Conservation (phyloP, 805 yeast species). For the Lipomyces japonicus region DNA sequence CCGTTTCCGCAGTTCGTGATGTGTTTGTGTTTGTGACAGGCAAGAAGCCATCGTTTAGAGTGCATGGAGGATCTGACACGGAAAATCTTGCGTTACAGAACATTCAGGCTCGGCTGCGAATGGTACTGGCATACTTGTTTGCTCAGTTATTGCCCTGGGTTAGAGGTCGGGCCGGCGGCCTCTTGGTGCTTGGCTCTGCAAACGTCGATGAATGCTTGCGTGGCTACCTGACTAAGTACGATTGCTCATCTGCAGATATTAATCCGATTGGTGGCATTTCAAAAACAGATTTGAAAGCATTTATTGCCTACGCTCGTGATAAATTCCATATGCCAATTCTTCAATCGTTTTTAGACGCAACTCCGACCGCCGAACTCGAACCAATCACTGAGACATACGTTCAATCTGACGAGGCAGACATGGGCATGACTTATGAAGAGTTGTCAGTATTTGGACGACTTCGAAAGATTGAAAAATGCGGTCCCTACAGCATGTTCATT, state of each 20-base stretch:
- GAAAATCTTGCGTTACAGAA: constrained; percentile 95
- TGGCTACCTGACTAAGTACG: constrained; percentile 94
- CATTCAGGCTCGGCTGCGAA: constrained; percentile 91
- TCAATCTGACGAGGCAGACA: constrained; percentile 93
- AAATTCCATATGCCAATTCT: constrained; percentile 74
- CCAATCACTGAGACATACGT: constrained; percentile 90
- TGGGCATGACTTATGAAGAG: constrained; percentile 98
- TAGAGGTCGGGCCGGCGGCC: constrained; percentile 67
- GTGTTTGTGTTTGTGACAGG: constrained; percentile 90
- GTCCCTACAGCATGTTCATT: constrained; percentile 92
- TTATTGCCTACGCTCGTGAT: constrained; percentile 72
- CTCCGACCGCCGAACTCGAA: constrained; percentile 97
- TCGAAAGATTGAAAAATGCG: constrained; percentile 89
- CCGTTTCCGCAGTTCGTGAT: constrained; percentile 67
- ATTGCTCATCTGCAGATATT: constrained; percentile 94
- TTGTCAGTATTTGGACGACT: constrained; percentile 84
- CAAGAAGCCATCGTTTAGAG: constrained; percentile 78
- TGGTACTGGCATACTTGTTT: constrained; percentile 90
- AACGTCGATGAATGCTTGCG: constrained; percentile 95
- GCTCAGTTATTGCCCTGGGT: constrained; percentile 97
- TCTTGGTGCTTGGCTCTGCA: constrained; percentile 90
- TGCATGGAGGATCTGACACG: constrained; percentile 87
- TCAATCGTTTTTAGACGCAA: constrained; percentile 75
- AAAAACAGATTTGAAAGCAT: constrained; percentile 82
- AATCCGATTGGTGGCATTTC: constrained; percentile 99